Conservation (phyloP, 2,329 filamentous ascomycete genomes). For the Phyllosticta citrichinensis region DNA sequence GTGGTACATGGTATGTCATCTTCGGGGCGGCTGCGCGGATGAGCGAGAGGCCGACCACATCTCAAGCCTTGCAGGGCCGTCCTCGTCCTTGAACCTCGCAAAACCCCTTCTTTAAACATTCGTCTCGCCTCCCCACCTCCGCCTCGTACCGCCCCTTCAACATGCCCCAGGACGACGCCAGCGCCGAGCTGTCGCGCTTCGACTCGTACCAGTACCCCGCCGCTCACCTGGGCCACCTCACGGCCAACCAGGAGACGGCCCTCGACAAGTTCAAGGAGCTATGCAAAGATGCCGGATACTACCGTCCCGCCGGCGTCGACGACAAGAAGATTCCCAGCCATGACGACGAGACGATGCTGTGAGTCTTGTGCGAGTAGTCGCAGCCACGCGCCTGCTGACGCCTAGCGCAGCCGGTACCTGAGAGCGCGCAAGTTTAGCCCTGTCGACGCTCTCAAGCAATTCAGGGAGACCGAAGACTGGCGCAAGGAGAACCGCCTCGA, state of each 20-base stretch:
- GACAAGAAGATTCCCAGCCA: conserved; percentile 44
- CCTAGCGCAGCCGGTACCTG: conserved; percentile 58
- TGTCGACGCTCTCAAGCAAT: conserved; percentile 69
- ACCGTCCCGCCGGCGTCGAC: conserved; percentile 35
- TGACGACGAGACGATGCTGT: conserved; percentile 66
- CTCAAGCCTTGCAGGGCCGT: neutral
- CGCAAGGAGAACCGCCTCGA: conserved; percentile 69
- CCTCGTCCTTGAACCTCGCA: neutral
- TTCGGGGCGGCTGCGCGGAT: neutral
- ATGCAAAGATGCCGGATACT: conserved; percentile 55
- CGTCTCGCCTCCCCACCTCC: neutral
- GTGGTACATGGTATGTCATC: neutral
- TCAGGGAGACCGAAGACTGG: conserved; percentile 83
- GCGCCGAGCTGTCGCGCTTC: conserved; percentile 23
- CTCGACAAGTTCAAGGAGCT: conserved; percentile 63
- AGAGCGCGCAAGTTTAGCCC: conserved; percentile 75
- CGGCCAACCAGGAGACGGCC: conserved; percentile 53
- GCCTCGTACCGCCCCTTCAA: neutral
- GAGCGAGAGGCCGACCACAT: neutral
- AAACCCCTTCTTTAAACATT: neutral
- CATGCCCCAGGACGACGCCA: conserved; percentile 3
- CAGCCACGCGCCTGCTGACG: neutral
- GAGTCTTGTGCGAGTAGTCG: conserved; percentile 23
- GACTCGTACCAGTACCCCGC: conserved; percentile 51
- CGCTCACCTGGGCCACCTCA: conserved; percentile 76